phyloP scores from a whole-genome alignment of 805 yeast genomes.

The Lipomyces sp. region DNA sequence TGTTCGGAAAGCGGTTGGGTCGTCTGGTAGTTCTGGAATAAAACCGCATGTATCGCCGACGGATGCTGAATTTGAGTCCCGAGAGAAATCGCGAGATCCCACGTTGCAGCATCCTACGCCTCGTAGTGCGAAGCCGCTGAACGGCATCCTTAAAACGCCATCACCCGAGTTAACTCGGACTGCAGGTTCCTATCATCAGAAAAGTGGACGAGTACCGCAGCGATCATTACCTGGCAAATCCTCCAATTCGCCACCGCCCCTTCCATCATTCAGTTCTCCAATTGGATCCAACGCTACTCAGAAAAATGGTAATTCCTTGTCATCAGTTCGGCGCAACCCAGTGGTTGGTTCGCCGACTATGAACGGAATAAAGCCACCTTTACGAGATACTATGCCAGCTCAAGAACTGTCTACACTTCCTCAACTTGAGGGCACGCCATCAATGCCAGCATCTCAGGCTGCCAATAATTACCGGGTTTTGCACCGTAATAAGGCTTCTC shows the following conservation, averaged over 20 bases:
- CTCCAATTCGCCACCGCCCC: neutral
- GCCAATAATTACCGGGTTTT: neutral
- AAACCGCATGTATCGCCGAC: neutral
- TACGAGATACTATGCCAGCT: slow-evolving; percentile 6
- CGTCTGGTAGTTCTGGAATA: neutral
- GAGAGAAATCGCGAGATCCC: slow-evolving; percentile 19
- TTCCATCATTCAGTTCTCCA: neutral
- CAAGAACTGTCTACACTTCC: neutral
- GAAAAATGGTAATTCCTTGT: slow-evolving; percentile 11
- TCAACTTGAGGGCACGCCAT: neutral
- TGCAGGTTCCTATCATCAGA: neutral
- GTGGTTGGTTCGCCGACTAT: neutral
- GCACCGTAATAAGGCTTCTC: neutral
- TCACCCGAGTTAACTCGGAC: slow-evolving; percentile 6
- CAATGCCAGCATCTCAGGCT: neutral
- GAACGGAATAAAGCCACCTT: slow-evolving; percentile 14
- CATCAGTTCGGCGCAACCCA: slow-evolving; percentile 15
- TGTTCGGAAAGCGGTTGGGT: slow-evolving; percentile 6
- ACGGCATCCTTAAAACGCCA: slow-evolving; percentile 13
- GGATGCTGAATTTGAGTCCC: slow-evolving; percentile 19
- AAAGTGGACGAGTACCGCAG: neutral
- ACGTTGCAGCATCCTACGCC: slow-evolving; percentile 26
- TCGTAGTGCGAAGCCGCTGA: slow-evolving; percentile 7
- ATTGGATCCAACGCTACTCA: slow-evolving; percentile 13
- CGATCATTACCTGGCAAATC: neutral